Evolutionary conservation across 2,329 filamentous ascomycete species (phyloP), one percentile per base, ranked within the genome.

Genomic region (Xylariaceae sp.): DNA sequence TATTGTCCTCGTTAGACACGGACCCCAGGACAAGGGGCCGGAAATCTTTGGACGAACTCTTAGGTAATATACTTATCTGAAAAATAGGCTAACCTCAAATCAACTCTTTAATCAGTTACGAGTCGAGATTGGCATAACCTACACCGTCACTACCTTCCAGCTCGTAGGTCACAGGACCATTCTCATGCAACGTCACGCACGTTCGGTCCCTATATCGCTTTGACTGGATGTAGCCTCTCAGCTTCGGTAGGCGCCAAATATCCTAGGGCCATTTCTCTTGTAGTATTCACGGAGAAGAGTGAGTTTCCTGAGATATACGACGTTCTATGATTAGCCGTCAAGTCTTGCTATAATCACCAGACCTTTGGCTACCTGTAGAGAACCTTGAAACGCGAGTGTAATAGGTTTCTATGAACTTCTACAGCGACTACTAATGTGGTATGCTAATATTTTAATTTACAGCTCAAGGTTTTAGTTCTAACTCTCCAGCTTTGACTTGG

Each of bases 201-300:
- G 36, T 47, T 53, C 54, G 30, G 16, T 30, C 15, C 15, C 21
- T 10, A 9, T 39, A n/a, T 26, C 37, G 18, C n/a, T n/a, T 45
- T 20, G 33, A 30, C n/a, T 29, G 6, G 23, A 41, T 8, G 10
- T 24, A 39, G n/a, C n/a, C n/a, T n/a, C n/a, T n/a, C n/a, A n/a
- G n/a, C 26, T 20, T 35, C 16, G 35, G 24, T 32, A 39, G 27
- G 29, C 41, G 18, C 44, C 21, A 41, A 30, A n/a, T n/a, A 8
- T 33, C 30, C 39, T 3, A 42, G 45, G 10, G 4, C 3, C 16
- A 54, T 53, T 36, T 47, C 45, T 26, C n/a, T 3, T 30, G 41
- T 54, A 21, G 24, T 32, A 50, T n/a, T n/a, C n/a, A n/a, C n/a
- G n/a, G n/a, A n/a, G n/a, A n/a, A n/a, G n/a, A n/a, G n/a, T n/a